A percentile compares a stretch with the other conserved stretches of the same genome.
Evolutionary conservation across 306 rosid species (phyloP).

Genomic region (Quercus aquifolioides): DNA sequence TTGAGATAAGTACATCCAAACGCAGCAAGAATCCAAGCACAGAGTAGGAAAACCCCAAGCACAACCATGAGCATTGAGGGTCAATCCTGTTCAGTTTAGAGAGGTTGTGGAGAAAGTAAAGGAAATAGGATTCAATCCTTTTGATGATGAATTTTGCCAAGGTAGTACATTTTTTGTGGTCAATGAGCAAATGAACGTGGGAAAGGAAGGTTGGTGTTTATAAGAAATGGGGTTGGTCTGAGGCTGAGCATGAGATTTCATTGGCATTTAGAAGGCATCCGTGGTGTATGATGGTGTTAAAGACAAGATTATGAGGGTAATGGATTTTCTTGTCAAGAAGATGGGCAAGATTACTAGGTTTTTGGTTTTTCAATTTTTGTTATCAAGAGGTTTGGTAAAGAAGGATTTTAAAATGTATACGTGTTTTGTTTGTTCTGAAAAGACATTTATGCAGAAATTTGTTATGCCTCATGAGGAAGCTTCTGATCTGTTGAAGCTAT

Average conservation of each 20-base stretch:
- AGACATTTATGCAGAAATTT: slow-evolving; percentile 12
- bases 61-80: no score
- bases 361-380: slow-evolving; percentile 32
- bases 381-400: slow-evolving; percentile 20
- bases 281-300: slow-evolving; percentile 28
- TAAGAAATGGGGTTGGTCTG: slow-evolving; percentile 49
- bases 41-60: no score
- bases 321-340: slow-evolving; percentile 31
- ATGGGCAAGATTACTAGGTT: slow-evolving; percentile 9
- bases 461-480: slow-evolving; percentile 9
- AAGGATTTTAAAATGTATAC: slow-evolving; percentile 13
- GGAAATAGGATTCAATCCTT: slow-evolving; percentile 35
- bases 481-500: slow-evolving; percentile 28
- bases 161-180: no score
- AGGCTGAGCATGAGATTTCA: not conserved
- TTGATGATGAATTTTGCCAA: not conserved
- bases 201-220: slow-evolving; percentile 23
- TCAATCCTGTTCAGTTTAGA: not conserved
- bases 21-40: no score
- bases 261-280: slow-evolving; percentile 28
- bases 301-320: slow-evolving; percentile 25
- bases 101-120: slow-evolving; percentile 15
- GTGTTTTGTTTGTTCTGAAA: not conserved
- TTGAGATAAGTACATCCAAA: no score
- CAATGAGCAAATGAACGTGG: slow-evolving; percentile 24